Evolutionary conservation across 139 green algal genomes (phyloP).

Genomic region (Astrephomene gubernaculifera): DNA sequence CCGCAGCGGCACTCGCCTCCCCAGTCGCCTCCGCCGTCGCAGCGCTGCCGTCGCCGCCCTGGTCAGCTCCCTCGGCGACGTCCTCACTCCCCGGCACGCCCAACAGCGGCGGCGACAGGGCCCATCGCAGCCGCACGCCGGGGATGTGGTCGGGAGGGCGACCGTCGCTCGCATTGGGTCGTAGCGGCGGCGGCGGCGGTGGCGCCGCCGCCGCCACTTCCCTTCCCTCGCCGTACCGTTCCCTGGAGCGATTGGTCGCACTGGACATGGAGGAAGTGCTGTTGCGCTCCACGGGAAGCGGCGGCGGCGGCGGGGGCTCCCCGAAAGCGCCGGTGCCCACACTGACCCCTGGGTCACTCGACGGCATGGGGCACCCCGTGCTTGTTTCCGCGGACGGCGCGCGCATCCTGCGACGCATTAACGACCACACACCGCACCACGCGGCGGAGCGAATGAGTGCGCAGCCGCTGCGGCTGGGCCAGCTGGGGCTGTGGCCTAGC

Average conservation of each 20-base stretch:
- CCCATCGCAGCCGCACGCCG: no score
- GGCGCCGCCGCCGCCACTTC: no score
- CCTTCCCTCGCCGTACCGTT: neutral
- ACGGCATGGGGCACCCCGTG: conserved; percentile 39
- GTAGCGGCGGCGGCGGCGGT: neutral
- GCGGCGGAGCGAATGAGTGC: neutral
- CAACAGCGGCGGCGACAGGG: no score
- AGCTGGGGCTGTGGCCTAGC: neutral
- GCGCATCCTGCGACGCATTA: neutral
- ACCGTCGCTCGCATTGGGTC: no score
- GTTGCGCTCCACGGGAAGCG: neutral
- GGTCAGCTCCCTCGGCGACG: no score
- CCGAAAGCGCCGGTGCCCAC: conserved; percentile 25
- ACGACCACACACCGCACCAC: neutral
- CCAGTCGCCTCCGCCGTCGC: no score
- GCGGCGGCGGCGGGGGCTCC: no score
- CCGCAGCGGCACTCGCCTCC: no score
- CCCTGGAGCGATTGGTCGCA: conserved; percentile 6
- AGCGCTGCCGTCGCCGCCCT: no score
- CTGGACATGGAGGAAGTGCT: conserved; percentile 9
- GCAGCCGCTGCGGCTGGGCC: neutral
- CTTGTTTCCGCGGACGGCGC: conserved; percentile 8
- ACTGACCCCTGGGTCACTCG: conserved; percentile 24
- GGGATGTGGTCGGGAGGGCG: no score
- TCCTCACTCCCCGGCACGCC: no score